A percentile compares a stretch with the other conserved stretches of the same genome.
These are phyloP conservation scores for Theobroma cacao DNA, from an alignment of 345 rosid species.

Conservation along the genomic window DNA sequence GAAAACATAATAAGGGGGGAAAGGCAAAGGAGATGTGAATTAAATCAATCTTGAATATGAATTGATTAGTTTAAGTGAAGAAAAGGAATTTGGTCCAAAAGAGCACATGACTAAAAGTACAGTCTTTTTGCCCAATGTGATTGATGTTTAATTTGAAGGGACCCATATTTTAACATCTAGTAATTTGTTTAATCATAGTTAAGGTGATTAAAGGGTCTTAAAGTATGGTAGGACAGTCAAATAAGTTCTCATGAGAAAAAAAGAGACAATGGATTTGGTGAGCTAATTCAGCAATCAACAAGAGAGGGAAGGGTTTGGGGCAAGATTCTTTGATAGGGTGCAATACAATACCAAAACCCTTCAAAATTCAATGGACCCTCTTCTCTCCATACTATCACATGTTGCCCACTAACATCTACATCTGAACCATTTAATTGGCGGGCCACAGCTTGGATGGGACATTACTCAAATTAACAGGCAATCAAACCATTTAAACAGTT, in stretches of 20 bases:
- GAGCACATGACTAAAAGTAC: neutral
- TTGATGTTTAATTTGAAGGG: neutral
- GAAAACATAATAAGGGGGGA: neutral
- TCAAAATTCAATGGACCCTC: constrained; percentile 33
- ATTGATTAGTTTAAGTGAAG: neutral
- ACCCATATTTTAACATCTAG: neutral
- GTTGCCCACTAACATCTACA: constrained; percentile 52
- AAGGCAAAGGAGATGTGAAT: neutral
- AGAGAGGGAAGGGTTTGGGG: neutral
- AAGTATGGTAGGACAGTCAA: neutral
- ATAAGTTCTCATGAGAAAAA: neutral
- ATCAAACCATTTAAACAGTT: constrained; percentile 16
- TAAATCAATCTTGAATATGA: neutral
- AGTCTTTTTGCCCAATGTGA: constrained; percentile 6
- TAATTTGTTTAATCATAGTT: constrained; percentile 3
- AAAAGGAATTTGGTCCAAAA: neutral
- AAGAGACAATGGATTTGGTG: neutral
- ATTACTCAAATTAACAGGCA: constrained; percentile 11
- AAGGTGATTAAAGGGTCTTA: neutral
- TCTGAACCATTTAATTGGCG: constrained; percentile 42
- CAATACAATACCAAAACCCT: neutral
- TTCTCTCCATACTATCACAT: constrained; percentile 39
- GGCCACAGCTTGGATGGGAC: constrained; percentile 43
- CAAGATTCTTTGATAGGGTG: neutral
- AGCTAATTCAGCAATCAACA: constrained; percentile 4